Percentiles rank a stretch among this genome's conserved stretches.
phyloP scores from a whole-genome alignment of 441 rosid species.

The Gossypium davidsonii region DNA sequence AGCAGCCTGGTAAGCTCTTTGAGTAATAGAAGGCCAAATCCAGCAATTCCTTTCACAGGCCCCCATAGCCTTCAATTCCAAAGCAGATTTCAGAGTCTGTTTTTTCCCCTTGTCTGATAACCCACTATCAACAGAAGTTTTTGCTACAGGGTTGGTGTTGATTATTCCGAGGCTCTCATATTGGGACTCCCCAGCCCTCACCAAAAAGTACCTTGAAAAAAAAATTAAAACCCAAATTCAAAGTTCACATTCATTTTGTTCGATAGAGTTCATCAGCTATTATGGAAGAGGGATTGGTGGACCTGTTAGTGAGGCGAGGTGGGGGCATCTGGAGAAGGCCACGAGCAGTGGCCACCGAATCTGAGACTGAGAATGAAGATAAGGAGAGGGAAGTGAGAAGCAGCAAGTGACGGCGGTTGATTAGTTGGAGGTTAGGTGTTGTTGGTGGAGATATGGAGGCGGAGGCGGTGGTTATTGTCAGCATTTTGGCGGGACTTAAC shows the following conservation, averaged over 20 bases:
- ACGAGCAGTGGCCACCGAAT: slow-evolving; percentile 35
- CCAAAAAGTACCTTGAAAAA: slow-evolving; percentile 58
- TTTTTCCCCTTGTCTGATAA: slow-evolving; percentile 83
- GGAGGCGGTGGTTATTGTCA: slow-evolving; percentile 8
- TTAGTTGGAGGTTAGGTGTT: slow-evolving; percentile 12
- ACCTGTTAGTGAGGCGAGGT: slow-evolving; percentile 51
- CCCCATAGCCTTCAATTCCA: slow-evolving; percentile 58
- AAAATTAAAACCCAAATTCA: slow-evolving; percentile 1
- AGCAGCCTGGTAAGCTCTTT: slow-evolving; percentile 92
- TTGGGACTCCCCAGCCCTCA: slow-evolving; percentile 87
- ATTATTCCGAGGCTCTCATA: slow-evolving; percentile 71
- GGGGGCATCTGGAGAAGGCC: slow-evolving; percentile 80
- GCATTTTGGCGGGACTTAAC: slow-evolving; percentile 27
- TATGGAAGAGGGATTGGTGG: neutral
- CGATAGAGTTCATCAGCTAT: neutral
- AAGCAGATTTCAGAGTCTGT: slow-evolving; percentile 60
- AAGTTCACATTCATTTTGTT: neutral
- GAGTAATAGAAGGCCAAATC: slow-evolving; percentile 97
- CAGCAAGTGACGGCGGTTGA: slow-evolving; percentile 35
- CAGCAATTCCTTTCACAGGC: slow-evolving; percentile 78
- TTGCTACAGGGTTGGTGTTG: slow-evolving; percentile 79
- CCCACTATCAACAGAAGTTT: slow-evolving; percentile 80
- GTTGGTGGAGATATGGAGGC: slow-evolving; percentile 14
- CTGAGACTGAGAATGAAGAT: slow-evolving; percentile 15
- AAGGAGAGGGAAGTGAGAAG: slow-evolving; percentile 43